These are phyloP conservation scores for Xerocomus brunneocitrinus DNA, from an alignment of 768 basidiomycete species.

Conservation along the genomic window DNA sequence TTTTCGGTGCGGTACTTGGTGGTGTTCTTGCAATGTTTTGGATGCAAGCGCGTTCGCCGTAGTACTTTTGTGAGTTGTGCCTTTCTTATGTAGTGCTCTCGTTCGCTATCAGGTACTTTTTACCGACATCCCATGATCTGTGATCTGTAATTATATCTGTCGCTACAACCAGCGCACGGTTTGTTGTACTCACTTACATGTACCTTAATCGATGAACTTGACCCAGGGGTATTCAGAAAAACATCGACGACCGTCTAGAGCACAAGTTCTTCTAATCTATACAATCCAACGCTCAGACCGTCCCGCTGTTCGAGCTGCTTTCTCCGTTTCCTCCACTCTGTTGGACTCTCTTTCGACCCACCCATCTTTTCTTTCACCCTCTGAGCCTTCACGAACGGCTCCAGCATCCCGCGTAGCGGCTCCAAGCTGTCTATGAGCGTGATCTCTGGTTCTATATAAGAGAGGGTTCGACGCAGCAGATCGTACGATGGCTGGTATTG, in stretches of 20 bases:
- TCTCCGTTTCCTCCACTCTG: slow-evolving; percentile 51
- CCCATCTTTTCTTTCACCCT: slow-evolving; percentile 41
- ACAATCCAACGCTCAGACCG: slow-evolving; percentile 54
- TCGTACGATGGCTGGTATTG: slow-evolving; percentile 58
- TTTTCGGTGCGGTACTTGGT: background rate
- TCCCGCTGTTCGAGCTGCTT: slow-evolving; percentile 51
- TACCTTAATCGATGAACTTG: background rate
- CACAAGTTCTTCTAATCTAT: slow-evolving; percentile 68
- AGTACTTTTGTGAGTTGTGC: background rate
- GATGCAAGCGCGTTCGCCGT: background rate
- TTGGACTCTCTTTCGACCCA: slow-evolving; percentile 28
- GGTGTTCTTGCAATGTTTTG: background rate
- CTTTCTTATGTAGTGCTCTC: background rate
- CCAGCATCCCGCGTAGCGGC: slow-evolving; percentile 55
- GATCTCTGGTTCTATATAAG: slow-evolving; percentile 55
- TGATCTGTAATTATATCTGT: too few species aligned
- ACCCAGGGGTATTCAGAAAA: too few species aligned
- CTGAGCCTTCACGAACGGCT: slow-evolving; percentile 57
- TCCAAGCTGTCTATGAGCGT: slow-evolving; percentile 46
- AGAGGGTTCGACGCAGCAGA: slow-evolving; percentile 45
- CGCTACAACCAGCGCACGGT: background rate
- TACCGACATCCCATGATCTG: background rate
- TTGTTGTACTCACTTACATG: background rate
- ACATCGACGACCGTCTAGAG: slow-evolving; percentile 32
- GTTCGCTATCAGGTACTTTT: background rate